Evolutionary conservation across 73 alveolate species (phyloP).

Genomic region (Durusdinium trenchii): DNA sequence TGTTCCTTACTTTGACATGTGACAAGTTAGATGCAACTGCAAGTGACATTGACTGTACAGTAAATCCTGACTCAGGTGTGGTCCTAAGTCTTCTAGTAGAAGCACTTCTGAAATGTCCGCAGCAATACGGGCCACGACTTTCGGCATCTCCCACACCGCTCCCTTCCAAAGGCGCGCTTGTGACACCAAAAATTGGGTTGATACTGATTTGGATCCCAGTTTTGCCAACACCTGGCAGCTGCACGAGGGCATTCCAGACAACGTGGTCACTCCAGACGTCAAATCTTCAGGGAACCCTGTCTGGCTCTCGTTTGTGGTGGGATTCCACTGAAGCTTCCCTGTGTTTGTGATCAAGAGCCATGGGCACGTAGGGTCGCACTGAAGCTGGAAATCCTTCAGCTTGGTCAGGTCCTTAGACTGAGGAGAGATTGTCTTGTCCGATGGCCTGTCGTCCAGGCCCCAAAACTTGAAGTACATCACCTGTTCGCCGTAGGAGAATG

Average conservation of each 20-base stretch:
- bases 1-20: too few species aligned
- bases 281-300: not conserved
- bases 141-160: not conserved
- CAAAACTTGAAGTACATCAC: not conserved
- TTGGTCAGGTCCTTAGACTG: too few species aligned
- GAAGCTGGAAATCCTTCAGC: not conserved
- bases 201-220: not conserved
- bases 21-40: too few species aligned
- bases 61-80: too few species aligned
- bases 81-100: not conserved
- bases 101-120: not conserved
- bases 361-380: constrained; percentile 29
- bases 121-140: not conserved
- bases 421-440: too few species aligned
- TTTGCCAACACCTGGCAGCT: constrained; percentile 26
- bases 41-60: too few species aligned
- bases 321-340: not conserved
- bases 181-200: not conserved
- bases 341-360: not conserved
- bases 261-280: not conserved
- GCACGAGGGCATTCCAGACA: constrained; percentile 55
- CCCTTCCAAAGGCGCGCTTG: constrained; percentile 48
- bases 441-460: not conserved
- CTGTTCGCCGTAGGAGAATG: constrained; percentile 10
- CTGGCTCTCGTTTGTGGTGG: not conserved